These are phyloP conservation scores for Colletotrichum lentis DNA, from an alignment of 2,329 filamentous ascomycete species.

Conservation along the genomic window DNA sequence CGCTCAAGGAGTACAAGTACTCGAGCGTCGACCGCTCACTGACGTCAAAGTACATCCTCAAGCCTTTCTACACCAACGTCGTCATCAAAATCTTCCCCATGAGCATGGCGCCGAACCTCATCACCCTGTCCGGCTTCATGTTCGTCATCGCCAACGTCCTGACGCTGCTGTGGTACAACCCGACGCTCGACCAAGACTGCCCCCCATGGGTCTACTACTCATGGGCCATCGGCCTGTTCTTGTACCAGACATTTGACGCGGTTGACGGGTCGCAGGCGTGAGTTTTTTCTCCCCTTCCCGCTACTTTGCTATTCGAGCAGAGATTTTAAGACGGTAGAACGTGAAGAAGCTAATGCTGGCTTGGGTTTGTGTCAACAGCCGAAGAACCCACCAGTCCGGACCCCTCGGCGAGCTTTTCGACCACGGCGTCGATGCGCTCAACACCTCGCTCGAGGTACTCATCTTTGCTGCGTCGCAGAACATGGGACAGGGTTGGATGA, in stretches of 20 bases:
- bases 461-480: constrained; percentile 94
- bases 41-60: constrained; percentile 89
- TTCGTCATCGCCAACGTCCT: constrained; percentile 91
- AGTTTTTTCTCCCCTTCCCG: constrained; percentile 48
- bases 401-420: constrained; percentile 97
- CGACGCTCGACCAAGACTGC: constrained; percentile 91
- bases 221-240: constrained; percentile 88
- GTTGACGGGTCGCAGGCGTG: constrained; percentile 94
- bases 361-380: constrained; percentile 59
- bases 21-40: constrained; percentile 89
- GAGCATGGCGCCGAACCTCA: constrained; percentile 89
- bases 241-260: constrained; percentile 98
- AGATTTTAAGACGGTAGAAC: neutral
- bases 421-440: constrained; percentile 95
- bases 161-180: constrained; percentile 94
- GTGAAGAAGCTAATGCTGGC: constrained; percentile 18
- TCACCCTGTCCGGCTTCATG: constrained; percentile 88
- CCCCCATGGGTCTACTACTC: constrained; percentile 93
- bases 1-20: constrained; percentile 95
- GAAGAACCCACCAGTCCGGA: constrained; percentile 89
- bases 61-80: constrained; percentile 95
- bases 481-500: constrained; percentile 90
- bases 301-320: neutral
- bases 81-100: constrained; percentile 96
- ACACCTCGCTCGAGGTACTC: constrained; percentile 91